Percentiles rank a stretch among this genome's conserved stretches.
These are phyloP conservation scores for Capsella rubella DNA, from an alignment of 441 rosid species.

Conservation along the genomic window DNA sequence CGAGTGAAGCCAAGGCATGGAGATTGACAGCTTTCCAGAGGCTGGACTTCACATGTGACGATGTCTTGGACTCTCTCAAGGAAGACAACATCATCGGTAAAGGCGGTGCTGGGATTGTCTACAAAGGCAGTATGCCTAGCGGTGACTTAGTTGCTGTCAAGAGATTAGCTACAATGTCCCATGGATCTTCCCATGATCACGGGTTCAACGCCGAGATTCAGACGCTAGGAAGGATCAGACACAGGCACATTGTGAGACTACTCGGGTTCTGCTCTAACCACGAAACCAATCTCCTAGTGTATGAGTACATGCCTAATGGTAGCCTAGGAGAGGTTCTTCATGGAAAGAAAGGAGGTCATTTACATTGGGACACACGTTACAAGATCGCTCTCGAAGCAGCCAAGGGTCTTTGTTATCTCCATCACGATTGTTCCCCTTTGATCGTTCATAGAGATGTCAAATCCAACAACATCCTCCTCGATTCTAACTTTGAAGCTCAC, in stretches of 20 bases:
- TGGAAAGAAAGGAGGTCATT: constrained; percentile 44
- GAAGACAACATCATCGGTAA: constrained; percentile 45
- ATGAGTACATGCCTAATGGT: constrained; percentile 93
- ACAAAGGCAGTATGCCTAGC: constrained; percentile 41
- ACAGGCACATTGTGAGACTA: constrained; percentile 81
- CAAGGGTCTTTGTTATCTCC: constrained; percentile 44
- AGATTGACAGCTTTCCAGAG: constrained; percentile 45
- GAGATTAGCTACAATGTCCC: constrained; percentile 63
- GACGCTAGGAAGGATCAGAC: constrained; percentile 86
- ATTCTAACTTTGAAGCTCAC: constrained; percentile 83
- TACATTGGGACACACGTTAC: constrained; percentile 45
- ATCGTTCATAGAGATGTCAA: constrained; percentile 44
- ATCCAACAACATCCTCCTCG: constrained; percentile 58
- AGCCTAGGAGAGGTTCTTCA: constrained; percentile 80
- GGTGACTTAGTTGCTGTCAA: constrained; percentile 40
- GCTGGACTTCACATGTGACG: constrained; percentile 39
- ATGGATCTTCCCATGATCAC: constrained; percentile 92
- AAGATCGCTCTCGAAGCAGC: constrained; percentile 46
- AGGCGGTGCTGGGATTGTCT: constrained; percentile 43
- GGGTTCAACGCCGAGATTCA: constrained; percentile 97
- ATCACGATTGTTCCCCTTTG: constrained; percentile 42
- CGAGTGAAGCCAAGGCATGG: constrained; percentile 66
- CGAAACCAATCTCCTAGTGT: constrained; percentile 38
- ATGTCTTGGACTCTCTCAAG: constrained; percentile 36
- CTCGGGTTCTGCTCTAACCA: constrained; percentile 61